Conservation (phyloP, 257 asterid genomes). For the Solanum pimpinellifolium region DNA sequence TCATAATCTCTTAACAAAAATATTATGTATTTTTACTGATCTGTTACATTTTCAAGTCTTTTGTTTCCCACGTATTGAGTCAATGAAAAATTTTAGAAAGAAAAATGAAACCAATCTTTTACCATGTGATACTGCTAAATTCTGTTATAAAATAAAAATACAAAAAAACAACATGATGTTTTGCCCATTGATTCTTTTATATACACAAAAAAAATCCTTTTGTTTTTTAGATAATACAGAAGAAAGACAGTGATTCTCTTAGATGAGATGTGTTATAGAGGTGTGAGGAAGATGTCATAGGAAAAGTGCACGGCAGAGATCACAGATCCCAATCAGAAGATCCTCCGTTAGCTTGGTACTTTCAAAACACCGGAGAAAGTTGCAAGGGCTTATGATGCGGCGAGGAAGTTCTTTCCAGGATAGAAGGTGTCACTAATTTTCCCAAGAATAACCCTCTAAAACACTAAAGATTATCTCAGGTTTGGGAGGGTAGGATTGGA, state of each 20-base stretch:
- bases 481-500: background rate
- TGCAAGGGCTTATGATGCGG: background rate
- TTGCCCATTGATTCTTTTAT: too few species aligned
- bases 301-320: background rate
- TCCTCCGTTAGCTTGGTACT: background rate
- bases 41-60: background rate
- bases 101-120: background rate
- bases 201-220: background rate
- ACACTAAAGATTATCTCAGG: background rate
- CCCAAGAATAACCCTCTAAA: background rate
- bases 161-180: too few species aligned
- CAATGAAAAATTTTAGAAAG: background rate
- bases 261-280: background rate
- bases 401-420: background rate
- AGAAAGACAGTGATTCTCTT: background rate
- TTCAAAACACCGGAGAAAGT: background rate
- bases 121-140: background rate
- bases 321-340: background rate
- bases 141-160: background rate
- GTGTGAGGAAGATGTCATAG: background rate
- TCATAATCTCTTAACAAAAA: background rate
- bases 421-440: background rate
- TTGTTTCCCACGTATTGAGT: background rate
- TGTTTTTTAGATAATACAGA: background rate
- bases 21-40: background rate